Evolutionary conservation across 2,329 filamentous ascomycete genomes (phyloP), one percentile per base, ranked within the genome.

Genomic region (Lomentospora prolificans): DNA sequence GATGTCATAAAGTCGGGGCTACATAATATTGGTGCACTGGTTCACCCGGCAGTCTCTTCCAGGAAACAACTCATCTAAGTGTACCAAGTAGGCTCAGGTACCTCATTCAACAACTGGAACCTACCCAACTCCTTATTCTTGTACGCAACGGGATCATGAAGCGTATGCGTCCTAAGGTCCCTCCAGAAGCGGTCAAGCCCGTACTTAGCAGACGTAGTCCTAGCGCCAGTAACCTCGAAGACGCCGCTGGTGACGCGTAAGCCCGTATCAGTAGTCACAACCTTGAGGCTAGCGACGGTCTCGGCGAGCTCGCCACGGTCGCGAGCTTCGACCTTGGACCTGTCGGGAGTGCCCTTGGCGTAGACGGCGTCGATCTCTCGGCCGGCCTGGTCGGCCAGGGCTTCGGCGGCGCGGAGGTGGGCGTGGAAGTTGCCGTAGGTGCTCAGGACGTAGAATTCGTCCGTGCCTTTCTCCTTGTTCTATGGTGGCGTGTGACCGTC

Each of bases 111-210:
- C 55, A 86, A 62, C 39, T 76, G 70, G 63, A 74, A 86, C 22
- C 78, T 67, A 0, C 82, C 82, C 53, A 85, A 61, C 66, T 86
- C 82, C 3, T 78, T 67, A 57, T 84, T 82, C 73, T 86, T 86
- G 62, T 85, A 86, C 24, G 82, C 79, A 27, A 86, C 81, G 0
- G 82, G 83, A 65, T 86, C 84, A 67, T 86, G 83, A 61, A 87
- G 65, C 0, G 76, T 79, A 66, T 87, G 84, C 3, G 82, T 85
- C 4, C 84, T 67, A n/a, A 86, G 69, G 62, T 87, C 82, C 50
- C 83, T 72, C 81, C 81, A 86, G 66, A 82, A 86, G 1, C 82
- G 70, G 68, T 86, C 84, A 57, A 87, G 66, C 0, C 81, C 81
- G 1, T 82, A 76, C 60, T 77, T 84, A 55, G 70, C 69, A 0